A percentile compares a stretch with the other conserved stretches of the same genome.
These are phyloP conservation scores for Wolfiporia cocos DNA, from an alignment of 1,284 basidiomycete species.

Conservation along the genomic window DNA sequence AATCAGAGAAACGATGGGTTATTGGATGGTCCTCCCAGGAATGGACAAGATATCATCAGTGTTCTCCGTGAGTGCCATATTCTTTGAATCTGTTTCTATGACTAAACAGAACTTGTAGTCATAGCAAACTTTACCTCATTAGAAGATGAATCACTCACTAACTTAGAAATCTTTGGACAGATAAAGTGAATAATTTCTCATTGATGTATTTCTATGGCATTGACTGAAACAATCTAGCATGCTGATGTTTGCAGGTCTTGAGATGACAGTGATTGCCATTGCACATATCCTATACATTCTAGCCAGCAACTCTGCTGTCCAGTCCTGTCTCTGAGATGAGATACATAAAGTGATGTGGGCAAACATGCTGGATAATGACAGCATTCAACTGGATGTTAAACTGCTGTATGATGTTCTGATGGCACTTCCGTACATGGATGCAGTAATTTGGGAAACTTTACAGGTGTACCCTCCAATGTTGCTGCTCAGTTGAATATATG, in stretches of 20 bases:
- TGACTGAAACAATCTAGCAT: too few relatives aligned
- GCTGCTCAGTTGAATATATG: slow-evolving; percentile 14
- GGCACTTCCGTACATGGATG: slow-evolving; percentile 44
- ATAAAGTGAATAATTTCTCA: too few relatives aligned
- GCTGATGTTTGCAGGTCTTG: slow-evolving; percentile 23
- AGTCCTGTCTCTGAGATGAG: slow-evolving; percentile 23
- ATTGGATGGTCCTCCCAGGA: too few relatives aligned
- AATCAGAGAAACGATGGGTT: too few relatives aligned
- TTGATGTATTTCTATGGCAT: too few relatives aligned
- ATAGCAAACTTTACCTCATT: too few relatives aligned
- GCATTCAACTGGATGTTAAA: slow-evolving; percentile 11
- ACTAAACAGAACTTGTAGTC: too few relatives aligned
- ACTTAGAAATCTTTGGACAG: too few relatives aligned
- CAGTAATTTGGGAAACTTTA: slow-evolving; percentile 37
- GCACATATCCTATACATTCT: slow-evolving; percentile 22
- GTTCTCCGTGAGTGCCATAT: too few relatives aligned
- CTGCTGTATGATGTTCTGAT: slow-evolving; percentile 20
- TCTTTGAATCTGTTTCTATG: too few relatives aligned
- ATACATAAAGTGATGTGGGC: slow-evolving; percentile 17
- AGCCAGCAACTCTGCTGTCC: slow-evolving; percentile 18
- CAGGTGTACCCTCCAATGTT: slow-evolving; percentile 30
- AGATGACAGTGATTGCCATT: slow-evolving; percentile 24
- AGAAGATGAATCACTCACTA: too few relatives aligned
- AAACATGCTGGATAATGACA: background rate
- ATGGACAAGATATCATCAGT: too few relatives aligned